Conservation (phyloP, 768 basidiomycete species). For the Auricularia sp. region DNA sequence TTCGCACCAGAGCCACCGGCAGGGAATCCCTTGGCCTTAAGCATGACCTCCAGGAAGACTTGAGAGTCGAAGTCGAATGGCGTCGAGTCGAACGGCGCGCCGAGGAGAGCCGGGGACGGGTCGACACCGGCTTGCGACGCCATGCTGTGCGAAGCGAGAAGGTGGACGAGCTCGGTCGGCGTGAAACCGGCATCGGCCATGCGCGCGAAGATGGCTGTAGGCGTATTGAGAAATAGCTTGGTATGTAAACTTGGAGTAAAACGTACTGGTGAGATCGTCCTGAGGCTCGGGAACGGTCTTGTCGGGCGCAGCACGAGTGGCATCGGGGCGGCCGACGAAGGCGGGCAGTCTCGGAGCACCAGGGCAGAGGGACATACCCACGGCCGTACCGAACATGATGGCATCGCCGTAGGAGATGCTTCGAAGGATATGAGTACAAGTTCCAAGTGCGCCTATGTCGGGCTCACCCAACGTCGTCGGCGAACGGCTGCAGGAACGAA, state of each 20-base stretch:
- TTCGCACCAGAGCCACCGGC: conserved; percentile 8
- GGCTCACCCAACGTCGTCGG: neutral
- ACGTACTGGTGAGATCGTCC: conserved; percentile 15
- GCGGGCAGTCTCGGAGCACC: conserved; percentile 26
- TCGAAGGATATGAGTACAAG: conserved; percentile 15
- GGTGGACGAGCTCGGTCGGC: too few relatives aligned
- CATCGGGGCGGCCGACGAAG: too few relatives aligned
- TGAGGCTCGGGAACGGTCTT: conserved; percentile 5
- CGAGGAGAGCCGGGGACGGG: conserved; percentile 13
- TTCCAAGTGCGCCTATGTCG: neutral
- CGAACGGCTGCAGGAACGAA: conserved; percentile 10
- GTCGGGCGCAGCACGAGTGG: too few relatives aligned
- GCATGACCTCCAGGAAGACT: conserved; percentile 12
- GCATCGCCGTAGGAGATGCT: conserved; percentile 17
- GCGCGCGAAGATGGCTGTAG: conserved; percentile 14
- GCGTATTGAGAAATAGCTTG: conserved; percentile 9
- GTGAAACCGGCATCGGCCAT: too few relatives aligned
- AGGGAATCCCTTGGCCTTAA: conserved; percentile 24
- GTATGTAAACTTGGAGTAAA: conserved; percentile 14
- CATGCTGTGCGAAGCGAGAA: neutral
- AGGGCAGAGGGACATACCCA: conserved; percentile 32
- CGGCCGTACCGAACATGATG: conserved; percentile 40
- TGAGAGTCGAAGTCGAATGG: conserved; percentile 32
- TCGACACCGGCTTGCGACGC: conserved; percentile 11
- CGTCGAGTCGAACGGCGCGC: conserved; percentile 39